A percentile compares a stretch with the other conserved stretches of the same genome.
Evolutionary conservation across 768 basidiomycete genomes (phyloP).

Genomic region (Leucogyrophana mollusca): DNA sequence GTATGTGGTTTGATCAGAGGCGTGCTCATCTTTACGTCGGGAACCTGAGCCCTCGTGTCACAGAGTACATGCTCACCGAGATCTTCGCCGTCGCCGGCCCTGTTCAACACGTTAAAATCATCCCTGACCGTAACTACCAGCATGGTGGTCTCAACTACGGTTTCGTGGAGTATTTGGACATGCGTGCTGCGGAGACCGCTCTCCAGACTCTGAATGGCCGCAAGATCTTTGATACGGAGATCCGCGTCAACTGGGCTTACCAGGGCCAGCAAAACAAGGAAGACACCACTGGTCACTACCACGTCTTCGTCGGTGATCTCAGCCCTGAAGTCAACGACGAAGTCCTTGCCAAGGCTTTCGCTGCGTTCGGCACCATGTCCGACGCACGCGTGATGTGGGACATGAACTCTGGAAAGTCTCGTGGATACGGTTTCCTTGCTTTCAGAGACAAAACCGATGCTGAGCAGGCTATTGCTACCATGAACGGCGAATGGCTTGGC

Average conservation of each 20-base stretch:
- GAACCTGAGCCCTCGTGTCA: slow-evolving; percentile 95
- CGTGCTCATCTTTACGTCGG: slow-evolving; percentile 99
- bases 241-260: slow-evolving; percentile 99
- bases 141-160: slow-evolving; percentile 99
- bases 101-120: slow-evolving; percentile 99
- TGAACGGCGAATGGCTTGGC: slow-evolving; percentile 99
- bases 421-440: slow-evolving; percentile 97
- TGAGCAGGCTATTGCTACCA: slow-evolving; percentile 97
- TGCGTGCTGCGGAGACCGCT: slow-evolving; percentile 99
- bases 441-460: slow-evolving; percentile 99
- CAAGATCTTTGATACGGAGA: slow-evolving; percentile 99
- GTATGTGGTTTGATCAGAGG: slow-evolving; percentile 44
- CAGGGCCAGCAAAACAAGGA: slow-evolving; percentile 99
- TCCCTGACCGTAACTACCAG: slow-evolving; percentile 98
- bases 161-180: slow-evolving; percentile 98
- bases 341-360: slow-evolving; percentile 94
- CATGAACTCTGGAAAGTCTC: slow-evolving; percentile 98
- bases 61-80: slow-evolving; percentile 98
- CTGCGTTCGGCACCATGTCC: slow-evolving; percentile 93
- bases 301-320: slow-evolving; percentile 99
- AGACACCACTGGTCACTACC: slow-evolving; percentile 95
- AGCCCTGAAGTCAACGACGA: slow-evolving; percentile 99
- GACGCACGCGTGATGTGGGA: slow-evolving; percentile 99
- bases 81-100: slow-evolving; percentile 96
- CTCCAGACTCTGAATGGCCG: slow-evolving; percentile 97